These are phyloP conservation scores for Euryodendron excelsum DNA, from an alignment of 148 eudicot species.

Conservation along the genomic window DNA sequence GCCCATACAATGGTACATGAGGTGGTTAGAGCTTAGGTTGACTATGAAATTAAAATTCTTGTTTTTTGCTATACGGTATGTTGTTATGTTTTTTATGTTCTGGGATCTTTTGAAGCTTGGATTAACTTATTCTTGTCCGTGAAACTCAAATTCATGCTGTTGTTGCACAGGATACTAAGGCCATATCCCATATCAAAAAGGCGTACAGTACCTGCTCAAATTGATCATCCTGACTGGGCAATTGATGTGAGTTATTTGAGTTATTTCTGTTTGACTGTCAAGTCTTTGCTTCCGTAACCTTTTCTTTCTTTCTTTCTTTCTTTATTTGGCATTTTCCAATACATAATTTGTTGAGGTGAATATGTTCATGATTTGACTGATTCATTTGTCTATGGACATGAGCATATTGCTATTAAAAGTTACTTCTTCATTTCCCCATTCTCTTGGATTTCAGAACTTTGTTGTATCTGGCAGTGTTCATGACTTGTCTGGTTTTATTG, in stretches of 20 bases:
- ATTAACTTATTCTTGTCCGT: constrained; percentile 3
- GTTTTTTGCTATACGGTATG: no score
- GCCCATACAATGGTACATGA: no score
- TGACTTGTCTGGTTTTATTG: neutral
- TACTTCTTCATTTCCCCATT: neutral
- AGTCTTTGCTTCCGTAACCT: neutral
- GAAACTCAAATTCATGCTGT: constrained; percentile 8
- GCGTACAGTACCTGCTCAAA: constrained; percentile 65
- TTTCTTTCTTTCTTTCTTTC: neutral
- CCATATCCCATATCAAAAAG: constrained; percentile 79
- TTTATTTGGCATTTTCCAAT: neutral
- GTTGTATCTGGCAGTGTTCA: neutral
- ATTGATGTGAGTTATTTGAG: constrained; percentile 57
- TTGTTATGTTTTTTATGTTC: neutral
- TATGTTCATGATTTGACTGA: neutral
- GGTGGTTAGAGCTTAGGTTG: no score
- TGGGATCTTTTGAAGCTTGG: neutral
- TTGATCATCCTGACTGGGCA: constrained; percentile 92
- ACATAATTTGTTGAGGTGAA: neutral
- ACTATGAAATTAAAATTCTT: no score
- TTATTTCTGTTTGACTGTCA: constrained; percentile 1
- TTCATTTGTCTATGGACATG: neutral
- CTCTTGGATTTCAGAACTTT: neutral
- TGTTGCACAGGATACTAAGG: constrained; percentile 54
- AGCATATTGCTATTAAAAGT: neutral